Base-by-base conservation (phyloP, 2,329 filamentous ascomycete species). In the Purpureocillium lavendulum region DNA sequence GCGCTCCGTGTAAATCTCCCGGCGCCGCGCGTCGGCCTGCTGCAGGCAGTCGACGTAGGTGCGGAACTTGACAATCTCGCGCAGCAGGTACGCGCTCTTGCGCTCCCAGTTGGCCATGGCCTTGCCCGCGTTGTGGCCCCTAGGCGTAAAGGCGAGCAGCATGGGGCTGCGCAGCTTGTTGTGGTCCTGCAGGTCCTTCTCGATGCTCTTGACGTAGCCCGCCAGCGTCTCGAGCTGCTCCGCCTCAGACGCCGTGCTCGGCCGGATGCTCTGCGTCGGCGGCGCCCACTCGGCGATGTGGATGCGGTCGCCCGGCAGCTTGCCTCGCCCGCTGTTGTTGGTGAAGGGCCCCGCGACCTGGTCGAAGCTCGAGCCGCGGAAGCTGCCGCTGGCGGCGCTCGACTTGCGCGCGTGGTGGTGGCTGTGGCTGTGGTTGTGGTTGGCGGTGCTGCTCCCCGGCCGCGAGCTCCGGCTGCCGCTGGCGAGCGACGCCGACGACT, bases 21-120 rank as follows among this genome's bases (percentile, higher is more conserved):
- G 72, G 57, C 84, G 88, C 40, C 79, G 72, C 26, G 58, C 64
- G 50, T 84, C 77, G 1, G 89, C 89, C 30, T 77, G 75, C 42
- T 80, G 72, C 37, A 98, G 66, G 28, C 80, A 82, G 59, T 97
- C 92, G 49, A 96, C 89, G 55, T 97, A 98, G 0, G 89, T 97
- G 44, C 84, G 74, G 65, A 95, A 97, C 62, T 97, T 97, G 61
- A 97, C 88, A 59, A 94, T 96, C 66, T 98, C 92, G 29, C 86
- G 74, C 11, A 97, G 71, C 31, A 98, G 67, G 57, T 97, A 95
- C 24, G 86, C 82, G 40, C 87, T 94, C 67, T 97, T 97, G 55
- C 84, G 81, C 68, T 98, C 89, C 90, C 92, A 98, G 61, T 98
- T 98, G 15, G 82, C 74, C 84, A 97, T 90, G 13, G 90, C 87